Evolutionary conservation across 192 early-diverging fungal genomes (phyloP).

Genomic region (Coemansia pectinata): DNA sequence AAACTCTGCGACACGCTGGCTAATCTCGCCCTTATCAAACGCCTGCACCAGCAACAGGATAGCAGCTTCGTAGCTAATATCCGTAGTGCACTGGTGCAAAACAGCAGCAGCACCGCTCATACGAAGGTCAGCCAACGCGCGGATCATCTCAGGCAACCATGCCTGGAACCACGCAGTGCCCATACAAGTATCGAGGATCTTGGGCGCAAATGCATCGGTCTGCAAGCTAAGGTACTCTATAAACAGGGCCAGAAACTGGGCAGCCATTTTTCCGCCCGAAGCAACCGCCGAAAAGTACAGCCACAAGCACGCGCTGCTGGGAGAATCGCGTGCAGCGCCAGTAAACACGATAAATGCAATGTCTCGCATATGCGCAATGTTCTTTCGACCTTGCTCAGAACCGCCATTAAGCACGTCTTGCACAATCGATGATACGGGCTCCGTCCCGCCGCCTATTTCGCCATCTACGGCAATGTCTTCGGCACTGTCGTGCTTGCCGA

Average conservation of each 20-base stretch:
- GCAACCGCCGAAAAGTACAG: constrained; percentile 26
- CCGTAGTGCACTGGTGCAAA: constrained; percentile 22
- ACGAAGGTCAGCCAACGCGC: constrained; percentile 11
- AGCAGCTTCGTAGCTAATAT: constrained; percentile 22
- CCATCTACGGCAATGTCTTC: neutral
- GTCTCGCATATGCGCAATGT: constrained; percentile 17
- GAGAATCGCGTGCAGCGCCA: constrained; percentile 5
- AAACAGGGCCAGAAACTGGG: constrained; percentile 16
- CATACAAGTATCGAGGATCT: constrained; percentile 5
- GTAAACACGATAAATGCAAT: constrained; percentile 14
- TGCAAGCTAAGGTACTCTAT: constrained; percentile 22
- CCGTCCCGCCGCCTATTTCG: neutral
- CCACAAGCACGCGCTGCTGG: constrained; percentile 20
- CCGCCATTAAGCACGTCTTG: constrained; percentile 1
- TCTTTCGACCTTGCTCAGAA: constrained; percentile 17
- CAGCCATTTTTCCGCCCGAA: neutral
- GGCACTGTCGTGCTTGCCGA: neutral
- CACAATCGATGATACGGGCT: neutral
- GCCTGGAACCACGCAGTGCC: constrained; percentile 28
- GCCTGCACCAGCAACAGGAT: constrained; percentile 35
- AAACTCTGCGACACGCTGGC: constrained; percentile 21
- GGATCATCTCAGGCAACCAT: constrained; percentile 10
- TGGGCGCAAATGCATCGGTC: constrained; percentile 14
- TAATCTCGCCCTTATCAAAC: constrained; percentile 28
- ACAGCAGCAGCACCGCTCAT: constrained; percentile 37